Base-by-base conservation (phyloP, 768 basidiomycete genomes). In the Symmetrospora coprosmae region DNA sequence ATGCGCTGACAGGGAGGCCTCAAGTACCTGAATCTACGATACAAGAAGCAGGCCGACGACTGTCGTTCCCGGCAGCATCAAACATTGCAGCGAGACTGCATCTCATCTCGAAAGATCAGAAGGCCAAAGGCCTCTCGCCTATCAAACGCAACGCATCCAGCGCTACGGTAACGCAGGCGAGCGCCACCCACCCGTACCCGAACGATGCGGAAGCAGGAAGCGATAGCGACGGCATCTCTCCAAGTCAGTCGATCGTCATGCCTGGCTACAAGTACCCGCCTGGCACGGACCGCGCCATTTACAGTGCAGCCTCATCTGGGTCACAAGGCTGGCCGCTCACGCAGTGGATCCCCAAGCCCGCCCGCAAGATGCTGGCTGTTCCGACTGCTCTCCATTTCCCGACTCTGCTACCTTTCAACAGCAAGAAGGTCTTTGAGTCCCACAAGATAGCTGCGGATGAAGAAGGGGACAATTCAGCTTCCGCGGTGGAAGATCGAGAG, bases 381-480 rank as follows among this genome's bases (percentile, higher is more conserved):
- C 49, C 60, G 14, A 38, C 52, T 47, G 41, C 25, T 8, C 35
- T 61, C 2, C 39, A 38, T 30, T 47, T 52, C 21, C 27, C 51
- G 14, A 17, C 19, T 19, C 31, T 35, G 16, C 14, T 53, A 21
- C 50, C 60, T 5, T 61, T 61, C 39, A 25, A 27, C 14, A 9
- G 37, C n/a, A 13, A 14, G 34, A 6, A 38, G 4, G 23, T 35
- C 34, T n/a, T 17, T 21, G 33, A 37, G 38, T 16, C 31, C 23
- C 14, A 14, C 19, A 35, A 6, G 51, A 53, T 17, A 5, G 33
- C 38, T 7, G 33, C 8, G 33, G 28, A 21, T 55, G 40, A 76
- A 91, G 39, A n/a, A n/a, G n/a, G n/a, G n/a, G 87, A 94, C 67
- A 79, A 81, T 21, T 82, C 82, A 1, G 80, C 82, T 64, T 76